phyloP scores from a whole-genome alignment of 331 rosid genomes.

The Rhamnella rubrinervis region DNA sequence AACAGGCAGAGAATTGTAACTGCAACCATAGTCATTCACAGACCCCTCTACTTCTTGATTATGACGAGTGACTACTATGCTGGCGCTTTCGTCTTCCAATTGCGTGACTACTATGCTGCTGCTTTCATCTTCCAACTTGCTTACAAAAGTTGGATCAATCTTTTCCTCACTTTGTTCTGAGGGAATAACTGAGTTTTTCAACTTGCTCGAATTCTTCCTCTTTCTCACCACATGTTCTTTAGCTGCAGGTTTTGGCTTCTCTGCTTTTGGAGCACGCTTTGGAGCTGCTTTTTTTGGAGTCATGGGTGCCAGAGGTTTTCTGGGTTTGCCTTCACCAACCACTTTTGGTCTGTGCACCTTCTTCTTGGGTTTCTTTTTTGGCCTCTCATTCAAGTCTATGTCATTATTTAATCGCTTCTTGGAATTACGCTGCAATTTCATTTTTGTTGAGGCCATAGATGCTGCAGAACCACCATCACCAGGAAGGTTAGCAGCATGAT shows the following conservation, averaged over 20 bases:
- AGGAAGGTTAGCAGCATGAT: neutral
- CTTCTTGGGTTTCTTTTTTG: conserved; percentile 54
- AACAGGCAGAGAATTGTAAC: conserved; percentile 5
- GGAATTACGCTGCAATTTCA: neutral
- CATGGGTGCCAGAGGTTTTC: conserved; percentile 21
- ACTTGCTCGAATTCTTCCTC: conserved; percentile 40
- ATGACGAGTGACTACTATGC: too few relatives aligned
- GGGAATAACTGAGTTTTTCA: conserved; percentile 27
- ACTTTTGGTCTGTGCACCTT: conserved; percentile 78
- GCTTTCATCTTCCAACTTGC: conserved; percentile 33
- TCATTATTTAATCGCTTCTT: conserved; percentile 11
- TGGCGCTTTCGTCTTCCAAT: conserved; percentile 30
- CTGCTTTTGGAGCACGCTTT: conserved; percentile 2
- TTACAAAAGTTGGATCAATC: conserved; percentile 27
- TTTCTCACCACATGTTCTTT: conserved; percentile 28
- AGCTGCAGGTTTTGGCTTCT: conserved; percentile 32
- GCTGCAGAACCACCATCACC: neutral
- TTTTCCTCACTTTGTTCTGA: conserved; percentile 25
- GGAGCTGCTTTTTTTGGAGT: conserved; percentile 23
- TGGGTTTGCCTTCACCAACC: conserved; percentile 49
- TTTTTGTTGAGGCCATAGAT: neutral
- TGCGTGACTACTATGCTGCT: conserved; percentile 17
- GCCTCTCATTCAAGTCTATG: conserved; percentile 50
- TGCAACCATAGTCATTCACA: neutral
- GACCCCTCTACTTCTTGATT: neutral